Evolutionary conservation across 1,284 basidiomycete species (phyloP).

Genomic region (Cutaneotrichosporon cutaneum): DNA sequence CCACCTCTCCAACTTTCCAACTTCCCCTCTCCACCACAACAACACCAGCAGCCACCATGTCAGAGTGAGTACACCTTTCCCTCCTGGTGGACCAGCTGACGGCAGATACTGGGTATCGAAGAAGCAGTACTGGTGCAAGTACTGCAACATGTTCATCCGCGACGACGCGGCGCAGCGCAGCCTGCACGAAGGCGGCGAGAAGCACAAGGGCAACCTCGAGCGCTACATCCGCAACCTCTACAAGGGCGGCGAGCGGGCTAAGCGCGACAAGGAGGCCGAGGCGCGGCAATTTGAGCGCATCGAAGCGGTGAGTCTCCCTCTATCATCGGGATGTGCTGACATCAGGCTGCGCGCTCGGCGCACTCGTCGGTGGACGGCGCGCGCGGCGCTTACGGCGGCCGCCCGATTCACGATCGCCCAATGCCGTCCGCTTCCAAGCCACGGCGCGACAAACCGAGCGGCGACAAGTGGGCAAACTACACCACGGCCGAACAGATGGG

Average conservation of each 20-base stretch:
- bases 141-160: constrained; percentile 62
- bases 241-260: constrained; percentile 84
- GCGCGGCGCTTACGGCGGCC: constrained; percentile 13
- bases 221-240: constrained; percentile 88
- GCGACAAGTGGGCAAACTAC: constrained; percentile 78
- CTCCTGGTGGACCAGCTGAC: neutral
- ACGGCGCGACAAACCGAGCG: constrained; percentile 40
- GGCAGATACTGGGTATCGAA: constrained; percentile 56
- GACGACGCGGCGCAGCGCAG: constrained; percentile 87
- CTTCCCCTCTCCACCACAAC: neutral
- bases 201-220: constrained; percentile 92
- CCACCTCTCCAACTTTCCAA: neutral
- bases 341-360: constrained; percentile 40
- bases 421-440: constrained; percentile 25
- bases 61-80: constrained; percentile 29
- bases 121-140: constrained; percentile 57
- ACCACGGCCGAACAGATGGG: constrained; percentile 80
- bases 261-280: constrained; percentile 82
- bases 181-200: constrained; percentile 89
- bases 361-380: constrained; percentile 18
- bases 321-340: no score
- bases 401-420: neutral
- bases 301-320: constrained; percentile 63
- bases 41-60: constrained; percentile 21
- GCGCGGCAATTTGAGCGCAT: constrained; percentile 80